Conservation (phyloP, 2,329 filamentous ascomycete genomes). For the Apiospora pterosperma region DNA sequence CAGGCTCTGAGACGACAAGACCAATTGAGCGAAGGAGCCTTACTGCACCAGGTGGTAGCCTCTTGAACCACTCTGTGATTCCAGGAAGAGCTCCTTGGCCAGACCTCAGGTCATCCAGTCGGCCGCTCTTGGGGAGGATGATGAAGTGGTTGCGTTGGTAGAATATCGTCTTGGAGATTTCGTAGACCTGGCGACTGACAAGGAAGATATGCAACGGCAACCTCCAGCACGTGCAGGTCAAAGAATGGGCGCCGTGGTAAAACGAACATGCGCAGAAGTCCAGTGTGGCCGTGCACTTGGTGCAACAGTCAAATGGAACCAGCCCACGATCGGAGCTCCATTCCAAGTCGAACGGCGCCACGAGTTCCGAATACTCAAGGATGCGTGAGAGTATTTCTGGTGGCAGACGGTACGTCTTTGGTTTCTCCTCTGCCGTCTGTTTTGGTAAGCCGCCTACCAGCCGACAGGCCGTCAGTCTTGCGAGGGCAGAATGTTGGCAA, state of each 20-base stretch:
- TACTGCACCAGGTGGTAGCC: not conserved
- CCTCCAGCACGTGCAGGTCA: conserved; percentile 5
- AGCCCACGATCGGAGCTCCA: not conserved
- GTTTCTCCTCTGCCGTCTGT: not conserved
- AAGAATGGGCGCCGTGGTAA: conserved; percentile 4
- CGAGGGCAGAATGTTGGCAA: not conserved
- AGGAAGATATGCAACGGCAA: conserved; percentile 4
- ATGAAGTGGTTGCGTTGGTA: not conserved
- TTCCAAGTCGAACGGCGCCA: not conserved
- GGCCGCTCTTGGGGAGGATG: not conserved
- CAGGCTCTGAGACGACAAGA: not conserved
- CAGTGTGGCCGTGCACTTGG: conserved; percentile 1
- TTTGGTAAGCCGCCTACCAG: not conserved
- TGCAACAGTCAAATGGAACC: conserved; percentile 7
- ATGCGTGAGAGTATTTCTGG: not conserved
- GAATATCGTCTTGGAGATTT: not conserved
- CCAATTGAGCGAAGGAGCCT: not conserved
- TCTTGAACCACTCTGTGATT: too few species aligned
- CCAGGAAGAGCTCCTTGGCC: not conserved
- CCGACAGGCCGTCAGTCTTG: not conserved
- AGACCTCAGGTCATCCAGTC: not conserved
- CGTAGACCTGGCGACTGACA: not conserved
- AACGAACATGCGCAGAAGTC: conserved; percentile 3
- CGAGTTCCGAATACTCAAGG: not conserved
- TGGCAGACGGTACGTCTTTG: not conserved